Conservation (phyloP, 306 rosid genomes). For the Castanopsis chinensis region DNA sequence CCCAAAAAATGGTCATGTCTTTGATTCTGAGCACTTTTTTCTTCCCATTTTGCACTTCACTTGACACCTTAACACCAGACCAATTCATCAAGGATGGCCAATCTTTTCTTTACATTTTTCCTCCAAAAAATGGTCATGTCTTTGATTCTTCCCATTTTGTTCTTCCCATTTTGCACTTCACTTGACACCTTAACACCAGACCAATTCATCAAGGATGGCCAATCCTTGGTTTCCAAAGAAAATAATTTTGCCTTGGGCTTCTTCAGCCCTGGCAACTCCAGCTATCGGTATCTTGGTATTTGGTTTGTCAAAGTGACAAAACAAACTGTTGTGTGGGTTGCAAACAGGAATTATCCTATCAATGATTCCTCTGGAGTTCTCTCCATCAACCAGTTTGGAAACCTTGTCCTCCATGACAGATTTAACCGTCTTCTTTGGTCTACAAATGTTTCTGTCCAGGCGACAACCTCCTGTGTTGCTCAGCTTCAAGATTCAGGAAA, state of each 20-base stretch:
- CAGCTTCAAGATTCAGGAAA: conserved; percentile 25
- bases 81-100: not conserved
- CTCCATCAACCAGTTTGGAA: not conserved
- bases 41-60: not conserved
- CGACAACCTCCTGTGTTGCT: not conserved
- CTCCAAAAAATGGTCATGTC: too few species aligned
- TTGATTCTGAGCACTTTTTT: not conserved
- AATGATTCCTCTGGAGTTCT: conserved; percentile 4
- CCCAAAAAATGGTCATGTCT: not conserved
- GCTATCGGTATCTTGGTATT: not conserved
- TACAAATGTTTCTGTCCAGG: not conserved
- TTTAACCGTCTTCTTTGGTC: conserved; percentile 7
- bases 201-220: too few species aligned
- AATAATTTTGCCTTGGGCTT: not conserved
- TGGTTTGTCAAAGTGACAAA: too few species aligned
- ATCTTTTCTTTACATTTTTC: too few species aligned
- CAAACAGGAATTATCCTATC: conserved; percentile 22
- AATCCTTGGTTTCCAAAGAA: not conserved
- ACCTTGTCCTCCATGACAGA: too few species aligned
- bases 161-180: too few species aligned
- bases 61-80: not conserved
- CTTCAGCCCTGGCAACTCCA: not conserved
- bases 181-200: too few species aligned
- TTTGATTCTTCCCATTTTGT: too few species aligned
- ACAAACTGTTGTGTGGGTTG: too few species aligned